Evolutionary conservation across 1,284 basidiomycete species (phyloP).

Genomic region (Apiotrichum montevideense): DNA sequence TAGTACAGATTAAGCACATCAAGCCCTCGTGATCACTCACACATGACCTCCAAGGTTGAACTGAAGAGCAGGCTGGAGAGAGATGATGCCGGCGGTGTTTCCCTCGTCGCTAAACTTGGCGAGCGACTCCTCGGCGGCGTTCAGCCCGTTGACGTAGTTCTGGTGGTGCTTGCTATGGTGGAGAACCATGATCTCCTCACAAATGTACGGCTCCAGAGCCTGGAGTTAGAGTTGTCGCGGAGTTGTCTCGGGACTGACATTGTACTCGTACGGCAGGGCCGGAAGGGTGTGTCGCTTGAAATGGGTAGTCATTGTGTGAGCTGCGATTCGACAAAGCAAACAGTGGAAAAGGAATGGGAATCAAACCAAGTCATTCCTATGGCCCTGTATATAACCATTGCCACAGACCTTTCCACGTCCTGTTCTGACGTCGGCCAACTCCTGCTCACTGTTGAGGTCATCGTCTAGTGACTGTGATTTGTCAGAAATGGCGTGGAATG

Average conservation of each 20-base stretch:
- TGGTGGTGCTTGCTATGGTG: conserved; percentile 97
- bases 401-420: too few relatives aligned
- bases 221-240: conserved; percentile 5
- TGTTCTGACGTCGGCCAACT: too few relatives aligned
- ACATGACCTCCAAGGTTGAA: conserved; percentile 80
- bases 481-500: too few relatives aligned
- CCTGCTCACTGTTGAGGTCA: too few relatives aligned
- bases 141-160: conserved; percentile 83
- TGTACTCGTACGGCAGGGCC: too few relatives aligned
- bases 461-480: too few relatives aligned
- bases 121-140: conserved; percentile 82
- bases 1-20: not conserved
- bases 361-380: too few relatives aligned
- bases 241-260: too few relatives aligned
- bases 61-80: conserved; percentile 75
- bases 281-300: not conserved
- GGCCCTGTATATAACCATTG: too few relatives aligned
- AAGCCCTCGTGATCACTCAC: conserved; percentile 17
- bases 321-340: too few relatives aligned
- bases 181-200: conserved; percentile 75
- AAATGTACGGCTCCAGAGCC: conserved; percentile 56
- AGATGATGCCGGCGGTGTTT: conserved; percentile 70
- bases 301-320: too few relatives aligned
- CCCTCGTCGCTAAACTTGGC: conserved; percentile 52
- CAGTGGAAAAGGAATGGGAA: too few relatives aligned